These are phyloP conservation scores for Oidium heveae DNA, from an alignment of 2,329 filamentous ascomycete species.

Conservation along the genomic window DNA sequence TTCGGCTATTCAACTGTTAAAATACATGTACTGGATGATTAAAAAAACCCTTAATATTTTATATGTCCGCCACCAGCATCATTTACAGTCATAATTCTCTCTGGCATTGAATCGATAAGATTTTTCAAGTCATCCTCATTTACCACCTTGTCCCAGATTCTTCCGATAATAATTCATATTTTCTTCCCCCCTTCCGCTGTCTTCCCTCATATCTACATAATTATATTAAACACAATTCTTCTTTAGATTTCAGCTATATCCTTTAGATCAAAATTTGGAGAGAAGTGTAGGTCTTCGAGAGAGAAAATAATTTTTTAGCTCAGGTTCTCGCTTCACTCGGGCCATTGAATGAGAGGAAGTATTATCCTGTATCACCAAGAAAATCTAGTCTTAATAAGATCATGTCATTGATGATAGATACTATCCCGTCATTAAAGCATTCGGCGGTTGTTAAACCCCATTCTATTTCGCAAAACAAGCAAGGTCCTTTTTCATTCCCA, in stretches of 20 bases:
- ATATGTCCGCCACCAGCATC: background rate
- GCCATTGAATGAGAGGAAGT: background rate
- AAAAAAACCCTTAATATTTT: background rate
- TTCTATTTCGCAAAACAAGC: no score
- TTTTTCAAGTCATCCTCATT: background rate
- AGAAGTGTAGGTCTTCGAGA: background rate
- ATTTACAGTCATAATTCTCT: background rate
- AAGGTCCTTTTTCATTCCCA: no score
- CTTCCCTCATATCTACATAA: no score
- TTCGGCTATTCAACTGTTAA: no score
- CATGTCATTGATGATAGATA: background rate
- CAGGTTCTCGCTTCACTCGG: background rate
- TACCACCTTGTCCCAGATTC: background rate
- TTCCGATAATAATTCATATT: background rate
- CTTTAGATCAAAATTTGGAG: background rate
- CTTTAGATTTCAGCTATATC: background rate
- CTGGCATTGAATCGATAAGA: background rate
- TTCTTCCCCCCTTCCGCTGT: no score
- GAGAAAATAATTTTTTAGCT: background rate
- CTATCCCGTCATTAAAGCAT: background rate
- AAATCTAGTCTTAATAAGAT: background rate
- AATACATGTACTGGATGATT: background rate
- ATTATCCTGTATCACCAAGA: background rate
- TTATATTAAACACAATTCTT: background rate
- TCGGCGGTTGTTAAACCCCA: background rate